Conservation (phyloP, 176 grass and related monocot genomes). For the Oryza brachyantha region DNA sequence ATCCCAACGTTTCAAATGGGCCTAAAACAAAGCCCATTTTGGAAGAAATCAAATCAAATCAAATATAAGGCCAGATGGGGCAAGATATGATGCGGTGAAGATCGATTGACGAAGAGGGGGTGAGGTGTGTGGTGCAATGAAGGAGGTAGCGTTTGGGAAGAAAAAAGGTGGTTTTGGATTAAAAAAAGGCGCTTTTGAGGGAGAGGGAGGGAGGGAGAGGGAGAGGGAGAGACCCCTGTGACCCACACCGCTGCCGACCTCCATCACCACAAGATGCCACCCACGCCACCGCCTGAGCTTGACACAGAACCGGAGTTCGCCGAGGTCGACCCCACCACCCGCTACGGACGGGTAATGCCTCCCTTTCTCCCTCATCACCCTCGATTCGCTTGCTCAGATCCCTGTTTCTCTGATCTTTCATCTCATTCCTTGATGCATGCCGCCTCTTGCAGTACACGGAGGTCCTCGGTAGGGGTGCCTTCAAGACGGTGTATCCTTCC, state of each 20-base stretch:
- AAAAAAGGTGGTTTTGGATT: too few species aligned
- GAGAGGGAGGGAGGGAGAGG: neutral
- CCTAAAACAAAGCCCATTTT: too few species aligned
- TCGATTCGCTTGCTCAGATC: neutral
- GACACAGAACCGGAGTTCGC: slow-evolving; percentile 52
- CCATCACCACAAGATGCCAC: slow-evolving; percentile 19
- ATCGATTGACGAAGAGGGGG: too few species aligned
- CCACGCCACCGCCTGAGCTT: slow-evolving; percentile 21
- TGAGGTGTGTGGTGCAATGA: too few species aligned
- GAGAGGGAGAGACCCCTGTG: slow-evolving; percentile 17
- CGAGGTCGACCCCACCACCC: slow-evolving; percentile 71
- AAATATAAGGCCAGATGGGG: too few species aligned
- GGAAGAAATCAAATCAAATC: too few species aligned
- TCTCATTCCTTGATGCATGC: neutral
- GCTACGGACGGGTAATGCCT: slow-evolving; percentile 65
- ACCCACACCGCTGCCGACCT: neutral
- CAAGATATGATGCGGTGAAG: too few species aligned
- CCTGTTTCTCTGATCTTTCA: neutral
- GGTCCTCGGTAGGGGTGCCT: slow-evolving; percentile 69
- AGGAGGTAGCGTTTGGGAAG: too few species aligned
- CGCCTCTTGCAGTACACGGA: slow-evolving; percentile 56
- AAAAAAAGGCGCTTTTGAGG: neutral
- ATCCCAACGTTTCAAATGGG: too few species aligned
- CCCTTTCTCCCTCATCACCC: neutral
- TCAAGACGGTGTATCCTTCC: slow-evolving; percentile 85